A percentile compares a stretch with the other conserved stretches of the same genome.
Evolutionary conservation across 441 rosid species (phyloP).

Genomic region (Hura crepitans): DNA sequence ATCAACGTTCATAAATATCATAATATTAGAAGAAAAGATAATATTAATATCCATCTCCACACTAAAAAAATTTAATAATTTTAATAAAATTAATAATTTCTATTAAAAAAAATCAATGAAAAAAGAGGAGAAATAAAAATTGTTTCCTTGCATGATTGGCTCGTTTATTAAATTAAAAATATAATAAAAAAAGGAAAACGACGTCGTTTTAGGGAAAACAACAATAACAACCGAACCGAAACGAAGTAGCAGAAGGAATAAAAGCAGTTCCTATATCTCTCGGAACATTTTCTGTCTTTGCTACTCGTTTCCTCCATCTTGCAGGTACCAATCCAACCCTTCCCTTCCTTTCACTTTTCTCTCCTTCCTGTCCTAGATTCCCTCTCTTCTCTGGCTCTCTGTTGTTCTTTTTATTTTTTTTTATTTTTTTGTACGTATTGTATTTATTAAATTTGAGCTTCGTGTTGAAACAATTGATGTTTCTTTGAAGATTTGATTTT

Average conservation of each 20-base stretch:
- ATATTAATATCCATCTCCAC: no score
- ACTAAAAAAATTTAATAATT: no score
- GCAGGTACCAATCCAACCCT: slow-evolving; percentile 30
- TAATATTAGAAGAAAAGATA: no score
- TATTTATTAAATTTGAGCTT: slow-evolving; percentile 2
- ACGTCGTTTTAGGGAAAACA: not conserved
- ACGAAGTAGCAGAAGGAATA: slow-evolving; percentile 14
- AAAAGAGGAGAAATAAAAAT: not conserved
- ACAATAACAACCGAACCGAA: slow-evolving; percentile 11
- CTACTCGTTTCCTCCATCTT: slow-evolving; percentile 21
- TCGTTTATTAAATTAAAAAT: not conserved
- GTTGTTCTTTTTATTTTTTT: no score
- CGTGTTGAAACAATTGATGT: not conserved
- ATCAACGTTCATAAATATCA: not conserved
- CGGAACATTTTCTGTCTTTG: slow-evolving; percentile 19
- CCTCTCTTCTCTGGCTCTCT: not conserved
- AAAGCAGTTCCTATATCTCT: slow-evolving; percentile 21
- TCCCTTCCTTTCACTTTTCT: slow-evolving; percentile 6
- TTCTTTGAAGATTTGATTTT: not conserved
- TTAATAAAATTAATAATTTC: not conserved
- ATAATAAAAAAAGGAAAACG: not conserved
- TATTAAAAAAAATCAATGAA: not conserved
- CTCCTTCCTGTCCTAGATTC: not conserved
- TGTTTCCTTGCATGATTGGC: not conserved
- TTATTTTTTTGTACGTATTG: slow-evolving; percentile 12